Percentiles rank a stretch among this genome's conserved stretches.
phyloP scores from a whole-genome alignment of 768 basidiomycete species.

The Rhizopogon vesiculosus region DNA sequence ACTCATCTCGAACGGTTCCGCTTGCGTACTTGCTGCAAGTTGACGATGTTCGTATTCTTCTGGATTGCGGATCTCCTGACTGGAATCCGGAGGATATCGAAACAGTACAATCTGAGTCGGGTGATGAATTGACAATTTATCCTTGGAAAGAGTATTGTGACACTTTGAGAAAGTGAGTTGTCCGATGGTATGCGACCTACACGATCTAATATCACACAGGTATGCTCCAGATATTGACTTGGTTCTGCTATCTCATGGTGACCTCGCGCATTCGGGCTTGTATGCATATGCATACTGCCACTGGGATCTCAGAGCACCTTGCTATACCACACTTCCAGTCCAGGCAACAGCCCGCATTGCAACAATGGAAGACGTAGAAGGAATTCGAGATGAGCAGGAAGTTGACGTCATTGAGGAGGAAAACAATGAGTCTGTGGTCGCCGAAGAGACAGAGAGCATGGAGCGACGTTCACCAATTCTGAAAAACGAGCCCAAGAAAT shows the following conservation, averaged over 20 bases:
- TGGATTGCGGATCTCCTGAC: conserved; percentile 93
- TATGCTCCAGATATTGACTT: conserved; percentile 80
- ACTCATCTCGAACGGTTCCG: conserved; percentile 56
- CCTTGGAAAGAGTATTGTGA: conserved; percentile 65
- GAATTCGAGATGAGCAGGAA: conserved; percentile 71
- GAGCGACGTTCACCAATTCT: background rate
- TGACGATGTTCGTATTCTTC: conserved; percentile 88
- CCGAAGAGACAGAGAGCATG: conserved; percentile 17
- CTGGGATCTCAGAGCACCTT: conserved; percentile 85
- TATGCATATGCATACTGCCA: conserved; percentile 87
- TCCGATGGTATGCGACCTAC: background rate
- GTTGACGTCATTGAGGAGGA: conserved; percentile 31
- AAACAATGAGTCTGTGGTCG: conserved; percentile 18
- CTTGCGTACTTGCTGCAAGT: conserved; percentile 87
- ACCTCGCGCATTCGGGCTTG: conserved; percentile 84
- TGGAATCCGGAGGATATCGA: conserved; percentile 56
- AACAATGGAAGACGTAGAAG: conserved; percentile 83
- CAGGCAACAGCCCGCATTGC: conserved; percentile 94
- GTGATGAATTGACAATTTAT: conserved; percentile 27
- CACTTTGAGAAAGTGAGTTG: conserved; percentile 60
- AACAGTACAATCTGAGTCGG: conserved; percentile 19
- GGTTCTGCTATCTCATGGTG: conserved; percentile 92
- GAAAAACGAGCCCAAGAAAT: conserved; percentile 40
- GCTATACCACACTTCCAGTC: conserved; percentile 92
- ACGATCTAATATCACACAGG: conserved; percentile 33